phyloP scores from a whole-genome alignment of 108 stramenopile species.

The Nitzschia palea region DNA sequence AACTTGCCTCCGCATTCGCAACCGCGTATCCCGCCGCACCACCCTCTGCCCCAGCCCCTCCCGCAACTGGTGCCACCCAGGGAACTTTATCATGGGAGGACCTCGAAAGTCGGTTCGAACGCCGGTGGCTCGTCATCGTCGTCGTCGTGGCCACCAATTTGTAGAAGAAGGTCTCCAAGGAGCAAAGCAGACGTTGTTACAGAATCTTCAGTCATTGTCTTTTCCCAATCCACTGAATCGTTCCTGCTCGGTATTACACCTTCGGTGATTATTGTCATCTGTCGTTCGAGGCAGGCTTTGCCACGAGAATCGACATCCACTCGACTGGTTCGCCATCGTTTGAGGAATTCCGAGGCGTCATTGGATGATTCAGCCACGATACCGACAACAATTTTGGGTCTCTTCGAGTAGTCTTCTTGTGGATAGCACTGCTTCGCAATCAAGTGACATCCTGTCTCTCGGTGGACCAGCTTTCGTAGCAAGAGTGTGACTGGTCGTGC shows the following conservation, averaged over 20 bases:
- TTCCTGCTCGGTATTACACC: conserved; percentile 7
- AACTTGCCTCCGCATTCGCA: too few species aligned
- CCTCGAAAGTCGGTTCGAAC: too few species aligned
- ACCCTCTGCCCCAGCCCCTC: too few species aligned
- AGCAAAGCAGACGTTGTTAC: neutral
- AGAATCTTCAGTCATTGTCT: neutral
- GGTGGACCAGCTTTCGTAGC: too few species aligned
- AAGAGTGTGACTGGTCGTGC: too few species aligned
- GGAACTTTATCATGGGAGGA: too few species aligned
- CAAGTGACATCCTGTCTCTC: conserved; percentile 27
- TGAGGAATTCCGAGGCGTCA: conserved; percentile 45
- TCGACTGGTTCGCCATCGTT: conserved; percentile 70
- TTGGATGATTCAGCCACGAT: conserved; percentile 40
- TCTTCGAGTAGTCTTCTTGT: conserved; percentile 9
- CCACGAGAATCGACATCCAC: conserved; percentile 79
- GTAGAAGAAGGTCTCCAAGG: neutral
- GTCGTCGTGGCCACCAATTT: conserved; percentile 18
- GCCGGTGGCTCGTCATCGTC: too few species aligned
- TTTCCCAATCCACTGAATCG: neutral
- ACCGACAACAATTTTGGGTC: conserved; percentile 58
- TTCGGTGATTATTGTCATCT: conserved; percentile 63
- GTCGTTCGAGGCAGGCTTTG: conserved; percentile 67
- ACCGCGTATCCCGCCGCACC: too few species aligned
- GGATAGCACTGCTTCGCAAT: conserved; percentile 33
- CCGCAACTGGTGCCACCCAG: too few species aligned